Conservation (phyloP, 805 yeast genomes). For the Spathaspora boniae region DNA sequence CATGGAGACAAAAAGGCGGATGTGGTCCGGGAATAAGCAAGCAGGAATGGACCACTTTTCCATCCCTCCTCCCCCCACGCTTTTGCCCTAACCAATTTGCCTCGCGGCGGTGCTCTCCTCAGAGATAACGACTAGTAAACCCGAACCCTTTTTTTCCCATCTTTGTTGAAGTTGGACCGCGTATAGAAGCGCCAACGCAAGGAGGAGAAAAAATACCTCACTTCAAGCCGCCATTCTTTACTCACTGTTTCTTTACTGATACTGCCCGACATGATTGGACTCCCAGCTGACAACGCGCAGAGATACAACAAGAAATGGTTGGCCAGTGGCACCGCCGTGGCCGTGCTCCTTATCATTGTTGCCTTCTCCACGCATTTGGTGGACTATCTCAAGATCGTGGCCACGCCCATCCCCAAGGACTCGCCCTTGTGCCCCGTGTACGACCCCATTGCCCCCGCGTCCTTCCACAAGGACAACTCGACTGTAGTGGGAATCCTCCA, state of each 20-base stretch:
- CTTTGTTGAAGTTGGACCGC: too few relatives aligned
- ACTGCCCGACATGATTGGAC: slow-evolving; percentile 11
- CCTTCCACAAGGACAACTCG: slow-evolving; percentile 29
- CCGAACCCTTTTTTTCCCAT: too few relatives aligned
- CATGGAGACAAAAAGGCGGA: too few relatives aligned
- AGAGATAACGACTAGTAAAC: too few relatives aligned
- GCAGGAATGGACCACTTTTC: too few relatives aligned
- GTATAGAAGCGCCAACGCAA: too few relatives aligned
- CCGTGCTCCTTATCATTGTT: slow-evolving; percentile 14
- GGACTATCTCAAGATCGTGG: slow-evolving; percentile 15
- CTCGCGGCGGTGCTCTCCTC: too few relatives aligned
- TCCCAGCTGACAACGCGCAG: slow-evolving; percentile 12
- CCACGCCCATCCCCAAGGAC: slow-evolving; percentile 8
- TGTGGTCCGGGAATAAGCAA: too few relatives aligned
- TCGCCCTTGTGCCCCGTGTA: slow-evolving; percentile 22
- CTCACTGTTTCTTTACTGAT: not conserved
- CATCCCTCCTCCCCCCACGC: too few relatives aligned
- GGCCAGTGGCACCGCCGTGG: slow-evolving; percentile 9
- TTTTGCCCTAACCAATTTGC: too few relatives aligned
- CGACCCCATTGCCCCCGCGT: slow-evolving; percentile 19
- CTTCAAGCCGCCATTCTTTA: too few relatives aligned
- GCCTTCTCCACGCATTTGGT: slow-evolving; percentile 16
- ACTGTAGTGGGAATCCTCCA: slow-evolving; percentile 26
- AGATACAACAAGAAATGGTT: slow-evolving; percentile 7
- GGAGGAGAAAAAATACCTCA: too few relatives aligned